A percentile compares a stretch with the other conserved stretches of the same genome.
phyloP scores from a whole-genome alignment of 805 yeast genomes.

The Candida nitratophila region DNA sequence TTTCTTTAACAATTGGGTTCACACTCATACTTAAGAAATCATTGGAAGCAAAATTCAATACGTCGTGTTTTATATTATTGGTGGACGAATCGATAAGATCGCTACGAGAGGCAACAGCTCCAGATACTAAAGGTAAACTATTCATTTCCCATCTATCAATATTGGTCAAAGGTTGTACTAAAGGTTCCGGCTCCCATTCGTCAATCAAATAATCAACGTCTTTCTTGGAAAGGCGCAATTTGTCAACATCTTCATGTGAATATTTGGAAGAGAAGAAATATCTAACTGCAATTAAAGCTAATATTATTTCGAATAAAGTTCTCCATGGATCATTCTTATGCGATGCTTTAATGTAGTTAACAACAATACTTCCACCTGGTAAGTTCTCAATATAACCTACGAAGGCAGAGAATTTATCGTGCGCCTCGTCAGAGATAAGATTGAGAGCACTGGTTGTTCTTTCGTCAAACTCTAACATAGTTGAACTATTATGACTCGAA shows the following conservation, averaged over 20 bases:
- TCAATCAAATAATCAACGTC: conserved; percentile 80
- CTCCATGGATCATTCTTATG: conserved; percentile 92
- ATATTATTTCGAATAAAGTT: conserved; percentile 69
- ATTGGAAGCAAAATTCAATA: conserved; percentile 61
- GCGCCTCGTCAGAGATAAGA: neutral
- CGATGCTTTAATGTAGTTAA: conserved; percentile 74
- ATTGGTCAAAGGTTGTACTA: conserved; percentile 48
- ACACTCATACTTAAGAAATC: conserved; percentile 65
- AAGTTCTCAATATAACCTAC: conserved; percentile 15
- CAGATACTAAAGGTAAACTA: conserved; percentile 56
- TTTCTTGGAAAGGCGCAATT: conserved; percentile 46
- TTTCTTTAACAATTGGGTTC: conserved; percentile 37
- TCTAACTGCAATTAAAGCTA: conserved; percentile 74
- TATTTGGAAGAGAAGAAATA: conserved; percentile 77
- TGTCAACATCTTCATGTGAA: conserved; percentile 66
- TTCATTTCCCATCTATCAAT: conserved; percentile 57
- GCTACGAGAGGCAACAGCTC: conserved; percentile 39
- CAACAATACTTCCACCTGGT: conserved; percentile 54
- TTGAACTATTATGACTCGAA: neutral
- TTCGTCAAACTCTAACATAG: neutral
- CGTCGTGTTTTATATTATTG: conserved; percentile 20
- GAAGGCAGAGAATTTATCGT: conserved; percentile 3
- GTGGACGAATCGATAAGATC: conserved; percentile 19
- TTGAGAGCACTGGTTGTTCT: neutral
- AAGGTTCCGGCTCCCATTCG: conserved; percentile 90